Base-by-base conservation (phyloP, 2,329 filamentous ascomycete genomes). In the Colletotrichum echinochloae region DNA sequence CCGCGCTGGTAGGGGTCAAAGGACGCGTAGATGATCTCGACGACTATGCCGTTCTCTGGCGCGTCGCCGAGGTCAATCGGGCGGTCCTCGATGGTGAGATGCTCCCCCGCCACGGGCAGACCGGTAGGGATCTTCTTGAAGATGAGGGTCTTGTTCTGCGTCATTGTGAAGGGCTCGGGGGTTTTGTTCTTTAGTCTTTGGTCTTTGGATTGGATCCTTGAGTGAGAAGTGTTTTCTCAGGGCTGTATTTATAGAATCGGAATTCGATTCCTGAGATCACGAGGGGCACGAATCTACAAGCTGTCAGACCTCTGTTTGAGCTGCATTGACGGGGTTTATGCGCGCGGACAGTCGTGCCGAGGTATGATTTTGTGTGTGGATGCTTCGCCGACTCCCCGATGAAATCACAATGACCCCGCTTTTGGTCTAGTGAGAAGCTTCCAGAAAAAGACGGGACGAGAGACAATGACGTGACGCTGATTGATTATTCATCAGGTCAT, bases 1-100 rank as follows among this genome's bases (percentile, higher is more conserved):
- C 92, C 92, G 66, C 94, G 92, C 84, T 93, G 89, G 84, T 97
- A 97, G 1, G 94, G 94, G 80, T 97, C 94, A 81, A 92, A 92
- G 39, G 92, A 94, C 72, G 90, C 85, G 79, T 92, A 94, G 76
- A 91, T 87, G 74, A 92, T 88, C 82, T 94, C 88, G 73, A 91
- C 82, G 37, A 89, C 88, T 55, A 97, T 79, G 46, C 94, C 91
- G 72, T 92, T 91, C 49, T 87, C 79, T 28, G 90, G 86, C 6
- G 87, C 79, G 59, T 87, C 84, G 30, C 89, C 81, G 73, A 90
- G 81, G 78, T 96, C 92, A 73, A 95, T 90, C 16, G 88, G 85
- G 70, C 87, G 87, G 73, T 86, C 81, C 80, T 96, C 91, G 67
- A 94, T 78, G n/a, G 81, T 82, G 61, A 97, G 83, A 79, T 97